Percentiles rank a stretch among this genome's conserved stretches.
Evolutionary conservation across 2,329 filamentous ascomycete genomes (phyloP).

Genomic region (Arthrinium phaeospermum): DNA sequence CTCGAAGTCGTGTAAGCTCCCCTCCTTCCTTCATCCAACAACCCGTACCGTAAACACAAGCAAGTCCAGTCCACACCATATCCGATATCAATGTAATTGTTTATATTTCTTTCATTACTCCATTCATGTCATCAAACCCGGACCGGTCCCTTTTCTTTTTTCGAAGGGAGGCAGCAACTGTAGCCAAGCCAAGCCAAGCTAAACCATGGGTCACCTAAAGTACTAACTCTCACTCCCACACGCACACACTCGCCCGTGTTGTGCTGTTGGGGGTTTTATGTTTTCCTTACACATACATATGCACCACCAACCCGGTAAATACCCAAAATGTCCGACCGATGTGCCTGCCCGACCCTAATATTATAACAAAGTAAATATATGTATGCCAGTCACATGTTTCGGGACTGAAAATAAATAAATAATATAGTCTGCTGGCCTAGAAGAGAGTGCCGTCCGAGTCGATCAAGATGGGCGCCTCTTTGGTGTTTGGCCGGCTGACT

Average conservation of each 20-base stretch:
- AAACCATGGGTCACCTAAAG: too few relatives aligned
- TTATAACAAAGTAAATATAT: background rate
- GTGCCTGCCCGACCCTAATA: background rate
- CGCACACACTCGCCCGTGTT: too few relatives aligned
- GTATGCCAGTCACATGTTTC: background rate
- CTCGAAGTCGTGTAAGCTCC: too few relatives aligned
- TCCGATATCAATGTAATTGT: background rate
- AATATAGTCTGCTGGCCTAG: conserved; percentile 43
- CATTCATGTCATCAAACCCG: conserved; percentile 7
- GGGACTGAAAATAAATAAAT: background rate
- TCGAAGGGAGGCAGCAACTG: too few relatives aligned
- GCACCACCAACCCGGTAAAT: background rate
- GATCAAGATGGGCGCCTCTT: conserved; percentile 95
- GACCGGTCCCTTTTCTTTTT: background rate
- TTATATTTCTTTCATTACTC: background rate
- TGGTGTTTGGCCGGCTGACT: conserved; percentile 93
- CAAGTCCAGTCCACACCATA: too few relatives aligned
- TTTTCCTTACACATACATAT: background rate
- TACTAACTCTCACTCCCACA: too few relatives aligned
- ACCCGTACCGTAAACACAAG: too few relatives aligned
- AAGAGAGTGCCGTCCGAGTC: conserved; percentile 97
- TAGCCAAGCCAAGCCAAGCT: too few relatives aligned
- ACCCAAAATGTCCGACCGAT: background rate
- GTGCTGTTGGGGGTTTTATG: background rate
- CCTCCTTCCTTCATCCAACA: too few relatives aligned